Evolutionary conservation across 306 rosid species (phyloP).

Genomic region (Pyrus bretschneideri): DNA sequence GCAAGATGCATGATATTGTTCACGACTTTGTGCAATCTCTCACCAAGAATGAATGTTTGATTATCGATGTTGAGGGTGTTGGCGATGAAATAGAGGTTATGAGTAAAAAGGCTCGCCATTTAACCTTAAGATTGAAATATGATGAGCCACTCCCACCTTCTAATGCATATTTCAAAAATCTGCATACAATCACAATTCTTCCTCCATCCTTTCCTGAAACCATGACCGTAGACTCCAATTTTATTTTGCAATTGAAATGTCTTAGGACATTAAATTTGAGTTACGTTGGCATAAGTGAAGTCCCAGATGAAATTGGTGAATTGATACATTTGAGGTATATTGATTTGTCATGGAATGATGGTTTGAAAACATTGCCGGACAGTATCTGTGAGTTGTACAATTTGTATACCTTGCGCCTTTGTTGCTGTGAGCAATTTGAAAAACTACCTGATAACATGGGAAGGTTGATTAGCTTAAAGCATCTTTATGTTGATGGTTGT

Average conservation of each 20-base stretch:
- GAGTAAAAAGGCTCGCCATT: too few relatives aligned
- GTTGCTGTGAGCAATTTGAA: accelerated
- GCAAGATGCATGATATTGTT: too few relatives aligned
- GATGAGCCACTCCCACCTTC: too few relatives aligned
- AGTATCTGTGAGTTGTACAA: not conserved
- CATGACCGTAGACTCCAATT: too few relatives aligned
- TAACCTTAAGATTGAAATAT: too few relatives aligned
- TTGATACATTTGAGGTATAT: not conserved
- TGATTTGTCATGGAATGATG: not conserved
- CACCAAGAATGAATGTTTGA: too few relatives aligned
- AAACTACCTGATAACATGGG: not conserved
- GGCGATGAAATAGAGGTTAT: too few relatives aligned
- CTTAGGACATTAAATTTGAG: not conserved
- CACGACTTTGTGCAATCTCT: too few relatives aligned
- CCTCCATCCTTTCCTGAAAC: accelerated
- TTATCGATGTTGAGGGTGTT: too few relatives aligned
- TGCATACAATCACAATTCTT: not conserved
- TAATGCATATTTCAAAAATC: too few relatives aligned
- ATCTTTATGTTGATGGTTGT: too few relatives aligned
- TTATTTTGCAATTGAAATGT: not conserved
- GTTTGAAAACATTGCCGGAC: accelerated
- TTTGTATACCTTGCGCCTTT: not conserved
- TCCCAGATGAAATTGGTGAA: not conserved
- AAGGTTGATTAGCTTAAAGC: too few relatives aligned
- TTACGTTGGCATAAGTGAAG: accelerated